Evolutionary conservation across 805 yeast genomes (phyloP).

Genomic region (Kuraishia cidri): DNA sequence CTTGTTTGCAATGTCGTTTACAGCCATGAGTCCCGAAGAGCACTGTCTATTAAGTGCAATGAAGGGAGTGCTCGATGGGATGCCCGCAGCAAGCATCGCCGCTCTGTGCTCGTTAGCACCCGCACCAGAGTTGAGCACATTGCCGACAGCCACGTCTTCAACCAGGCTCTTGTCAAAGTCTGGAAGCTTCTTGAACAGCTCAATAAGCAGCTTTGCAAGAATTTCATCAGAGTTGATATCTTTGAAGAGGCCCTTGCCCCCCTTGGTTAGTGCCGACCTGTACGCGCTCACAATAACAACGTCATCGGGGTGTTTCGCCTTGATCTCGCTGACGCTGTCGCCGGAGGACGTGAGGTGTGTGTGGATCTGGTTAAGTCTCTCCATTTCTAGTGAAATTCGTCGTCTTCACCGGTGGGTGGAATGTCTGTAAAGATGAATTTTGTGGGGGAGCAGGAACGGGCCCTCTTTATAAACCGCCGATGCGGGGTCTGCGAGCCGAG

Average conservation of each 20-base stretch:
- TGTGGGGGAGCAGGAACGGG: too few relatives aligned
- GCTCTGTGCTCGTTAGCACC: constrained; percentile 95
- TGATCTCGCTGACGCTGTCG: constrained; percentile 17
- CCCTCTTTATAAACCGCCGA: too few relatives aligned
- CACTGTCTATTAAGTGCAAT: constrained; percentile 89
- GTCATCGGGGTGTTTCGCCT: constrained; percentile 68
- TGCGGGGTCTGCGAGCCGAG: too few relatives aligned
- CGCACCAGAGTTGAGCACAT: constrained; percentile 86
- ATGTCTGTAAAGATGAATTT: too few relatives aligned
- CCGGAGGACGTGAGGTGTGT: constrained; percentile 17
- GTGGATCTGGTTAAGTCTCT: constrained; percentile 25
- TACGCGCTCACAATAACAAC: constrained; percentile 87
- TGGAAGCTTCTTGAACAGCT: constrained; percentile 45
- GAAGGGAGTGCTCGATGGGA: constrained; percentile 74
- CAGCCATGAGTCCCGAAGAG: constrained; percentile 88
- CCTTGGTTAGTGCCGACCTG: constrained; percentile 85
- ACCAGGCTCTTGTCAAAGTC: constrained; percentile 42
- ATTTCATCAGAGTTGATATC: constrained; percentile 79
- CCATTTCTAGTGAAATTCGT: constrained; percentile 14
- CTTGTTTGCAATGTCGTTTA: constrained; percentile 84
- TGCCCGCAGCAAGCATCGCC: constrained; percentile 84
- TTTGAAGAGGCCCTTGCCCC: constrained; percentile 79
- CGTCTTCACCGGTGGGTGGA: too few relatives aligned
- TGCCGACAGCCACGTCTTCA: constrained; percentile 86
- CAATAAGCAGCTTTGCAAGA: constrained; percentile 54